These are phyloP conservation scores for Fusarium palustre DNA, from an alignment of 2,329 filamentous ascomycete species.

Conservation along the genomic window DNA sequence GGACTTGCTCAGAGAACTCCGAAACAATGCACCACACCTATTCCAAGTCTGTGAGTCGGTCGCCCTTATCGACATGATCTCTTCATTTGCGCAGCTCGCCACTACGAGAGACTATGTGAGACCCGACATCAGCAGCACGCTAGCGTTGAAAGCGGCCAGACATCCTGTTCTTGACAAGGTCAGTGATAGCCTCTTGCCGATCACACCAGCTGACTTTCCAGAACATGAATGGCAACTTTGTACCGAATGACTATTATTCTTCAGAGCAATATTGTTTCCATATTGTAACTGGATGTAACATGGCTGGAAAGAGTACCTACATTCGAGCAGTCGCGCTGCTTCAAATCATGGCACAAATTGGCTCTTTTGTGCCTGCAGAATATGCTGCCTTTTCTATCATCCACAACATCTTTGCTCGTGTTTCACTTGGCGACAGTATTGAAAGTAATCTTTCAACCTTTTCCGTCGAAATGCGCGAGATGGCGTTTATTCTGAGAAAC, in stretches of 20 bases:
- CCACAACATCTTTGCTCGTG: conserved; percentile 85
- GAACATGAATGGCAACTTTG: conserved; percentile 74
- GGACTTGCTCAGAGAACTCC: conserved; percentile 77
- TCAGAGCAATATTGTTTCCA: conserved; percentile 86
- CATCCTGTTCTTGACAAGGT: conserved; percentile 83
- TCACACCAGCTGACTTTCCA: conserved; percentile 41
- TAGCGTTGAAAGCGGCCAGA: conserved; percentile 79
- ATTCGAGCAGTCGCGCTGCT: conserved; percentile 87
- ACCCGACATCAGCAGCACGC: conserved; percentile 74
- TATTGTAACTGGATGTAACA: conserved; percentile 95
- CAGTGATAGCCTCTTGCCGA: conserved; percentile 3
- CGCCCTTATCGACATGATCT: conserved; percentile 87
- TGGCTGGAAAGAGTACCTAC: conserved; percentile 98
- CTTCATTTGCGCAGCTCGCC: conserved; percentile 79
- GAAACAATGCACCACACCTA: conserved; percentile 75
- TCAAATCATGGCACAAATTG: conserved; percentile 93
- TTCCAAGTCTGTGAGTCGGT: conserved; percentile 90
- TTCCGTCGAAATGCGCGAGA: conserved; percentile 94
- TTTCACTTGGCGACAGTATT: conserved; percentile 88
- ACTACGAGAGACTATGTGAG: conserved; percentile 70
- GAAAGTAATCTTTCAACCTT: conserved; percentile 95
- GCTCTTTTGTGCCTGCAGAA: conserved; percentile 87
- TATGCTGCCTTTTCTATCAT: conserved; percentile 86
- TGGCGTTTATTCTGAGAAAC: conserved; percentile 90
- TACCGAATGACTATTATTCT: conserved; percentile 92